Evolutionary conservation across 805 yeast species (phyloP).

Genomic region (Wickerhamomyces chaumierensis): DNA sequence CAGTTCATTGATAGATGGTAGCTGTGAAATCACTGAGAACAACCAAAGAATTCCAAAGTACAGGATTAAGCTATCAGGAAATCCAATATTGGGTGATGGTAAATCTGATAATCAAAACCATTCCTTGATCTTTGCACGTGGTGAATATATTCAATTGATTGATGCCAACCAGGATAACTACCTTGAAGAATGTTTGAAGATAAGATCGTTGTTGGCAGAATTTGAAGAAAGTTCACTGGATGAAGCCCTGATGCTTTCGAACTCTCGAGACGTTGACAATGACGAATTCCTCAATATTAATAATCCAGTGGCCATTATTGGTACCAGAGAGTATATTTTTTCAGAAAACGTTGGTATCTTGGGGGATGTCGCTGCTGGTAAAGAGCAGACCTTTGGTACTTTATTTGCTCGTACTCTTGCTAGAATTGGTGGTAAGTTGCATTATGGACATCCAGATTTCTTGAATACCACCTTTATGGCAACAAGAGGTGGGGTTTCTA

Average conservation of each 20-base stretch:
- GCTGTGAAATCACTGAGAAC: conserved; percentile 45
- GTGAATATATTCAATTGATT: conserved; percentile 69
- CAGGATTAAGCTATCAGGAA: conserved; percentile 58
- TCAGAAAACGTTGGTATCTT: conserved; percentile 74
- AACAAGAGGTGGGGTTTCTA: conserved; percentile 80
- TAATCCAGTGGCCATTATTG: conserved; percentile 68
- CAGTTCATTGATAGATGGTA: conserved; percentile 63
- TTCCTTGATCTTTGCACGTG: conserved; percentile 63
- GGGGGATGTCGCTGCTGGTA: conserved; percentile 83
- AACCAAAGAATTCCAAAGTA: conserved; percentile 54
- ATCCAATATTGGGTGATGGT: conserved; percentile 79
- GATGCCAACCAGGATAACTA: conserved; percentile 84
- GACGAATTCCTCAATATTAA: background rate
- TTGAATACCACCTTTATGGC: conserved; percentile 67
- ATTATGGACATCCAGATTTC: conserved; percentile 84
- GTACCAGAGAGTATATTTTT: conserved; percentile 75
- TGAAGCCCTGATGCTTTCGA: background rate
- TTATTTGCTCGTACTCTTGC: conserved; percentile 75
- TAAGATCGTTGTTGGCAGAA: conserved; percentile 63
- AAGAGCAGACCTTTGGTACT: conserved; percentile 82
- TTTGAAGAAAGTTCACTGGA: conserved; percentile 42
- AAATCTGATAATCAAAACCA: conserved; percentile 78
- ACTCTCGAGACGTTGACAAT: background rate
- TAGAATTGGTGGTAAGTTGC: conserved; percentile 72
- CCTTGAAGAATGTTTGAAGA: conserved; percentile 68